Conservation (phyloP, 2,329 filamentous ascomycete species). For the Endothia cerciana region DNA sequence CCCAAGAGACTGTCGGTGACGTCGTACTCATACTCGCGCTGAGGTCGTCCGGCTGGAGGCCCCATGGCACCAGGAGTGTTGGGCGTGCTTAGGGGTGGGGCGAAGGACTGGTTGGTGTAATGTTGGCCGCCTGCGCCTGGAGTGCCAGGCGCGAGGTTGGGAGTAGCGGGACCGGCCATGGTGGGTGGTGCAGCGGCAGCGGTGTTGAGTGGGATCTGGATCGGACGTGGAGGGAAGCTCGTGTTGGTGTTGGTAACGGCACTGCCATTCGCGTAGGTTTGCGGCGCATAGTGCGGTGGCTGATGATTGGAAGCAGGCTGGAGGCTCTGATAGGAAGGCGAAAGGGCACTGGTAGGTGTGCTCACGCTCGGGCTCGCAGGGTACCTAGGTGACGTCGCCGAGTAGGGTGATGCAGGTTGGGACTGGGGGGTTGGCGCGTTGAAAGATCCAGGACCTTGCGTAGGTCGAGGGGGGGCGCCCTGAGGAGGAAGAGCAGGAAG, state of each 20-base stretch:
- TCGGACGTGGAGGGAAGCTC: slow-evolving; percentile 28
- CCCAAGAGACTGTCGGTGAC: slow-evolving; percentile 82
- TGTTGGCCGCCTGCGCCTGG: slow-evolving; percentile 22
- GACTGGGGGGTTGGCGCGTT: slow-evolving; percentile 19
- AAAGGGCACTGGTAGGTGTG: slow-evolving; percentile 36
- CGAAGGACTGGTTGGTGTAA: slow-evolving; percentile 17
- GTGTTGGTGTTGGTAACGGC: slow-evolving; percentile 30
- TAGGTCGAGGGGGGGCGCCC: slow-evolving; percentile 1
- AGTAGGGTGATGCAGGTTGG: slow-evolving; percentile 20
- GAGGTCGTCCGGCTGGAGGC: slow-evolving; percentile 63
- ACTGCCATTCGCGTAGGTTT: slow-evolving; percentile 33
- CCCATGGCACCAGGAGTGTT: slow-evolving; percentile 52
- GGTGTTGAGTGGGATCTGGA: slow-evolving; percentile 8
- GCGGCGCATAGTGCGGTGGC: slow-evolving; percentile 27
- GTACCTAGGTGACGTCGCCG: slow-evolving; percentile 19
- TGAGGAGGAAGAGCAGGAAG: slow-evolving; percentile 40
- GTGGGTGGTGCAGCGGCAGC: slow-evolving; percentile 10
- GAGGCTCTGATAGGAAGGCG: slow-evolving; percentile 43
- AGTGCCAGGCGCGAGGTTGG: slow-evolving; percentile 20
- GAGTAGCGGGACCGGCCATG: slow-evolving; percentile 20
- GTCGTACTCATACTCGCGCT: slow-evolving; percentile 70
- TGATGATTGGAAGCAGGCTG: slow-evolving; percentile 37
- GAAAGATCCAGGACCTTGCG: neutral
- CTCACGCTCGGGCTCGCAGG: slow-evolving; percentile 19
- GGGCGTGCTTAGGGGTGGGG: slow-evolving; percentile 29